phyloP scores from a whole-genome alignment of 83 land plant genomes.

The Picea abies region DNA sequence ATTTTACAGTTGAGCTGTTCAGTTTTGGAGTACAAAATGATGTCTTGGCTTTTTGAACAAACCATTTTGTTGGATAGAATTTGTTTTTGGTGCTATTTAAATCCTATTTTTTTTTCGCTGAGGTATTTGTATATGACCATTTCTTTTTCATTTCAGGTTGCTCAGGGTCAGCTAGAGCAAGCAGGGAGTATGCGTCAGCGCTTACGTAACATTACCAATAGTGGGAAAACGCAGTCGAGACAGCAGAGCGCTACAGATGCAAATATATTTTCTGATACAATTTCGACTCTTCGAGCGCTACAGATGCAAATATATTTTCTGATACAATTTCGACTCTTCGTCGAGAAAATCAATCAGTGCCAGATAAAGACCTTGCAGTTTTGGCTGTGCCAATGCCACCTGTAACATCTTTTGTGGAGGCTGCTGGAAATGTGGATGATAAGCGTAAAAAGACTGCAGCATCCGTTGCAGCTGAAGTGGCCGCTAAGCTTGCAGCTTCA shows the following conservation, averaged over 20 bases:
- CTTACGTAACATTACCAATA: constrained; percentile 38
- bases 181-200: constrained; percentile 40
- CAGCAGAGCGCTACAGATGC: neutral
- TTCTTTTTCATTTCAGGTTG: constrained; percentile 42
- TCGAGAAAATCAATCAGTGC: constrained; percentile 12
- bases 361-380: neutral
- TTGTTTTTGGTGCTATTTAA: neutral
- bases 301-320: neutral
- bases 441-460: constrained; percentile 57
- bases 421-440: constrained; percentile 31
- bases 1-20: neutral
- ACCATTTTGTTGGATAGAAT: neutral
- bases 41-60: neutral
- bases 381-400: constrained; percentile 19
- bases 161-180: constrained; percentile 37
- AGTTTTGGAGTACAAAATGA: neutral
- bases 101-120: neutral
- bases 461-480: constrained; percentile 65
- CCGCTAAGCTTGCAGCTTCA: constrained; percentile 74
- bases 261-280: constrained; percentile 1
- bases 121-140: neutral
- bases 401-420: constrained; percentile 24
- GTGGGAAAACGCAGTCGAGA: neutral
- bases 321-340: constrained; percentile 1
- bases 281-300: neutral